These are phyloP conservation scores for Lobosporangium transversale DNA, from an alignment of 192 early-diverging fungal species.

Conservation along the genomic window DNA sequence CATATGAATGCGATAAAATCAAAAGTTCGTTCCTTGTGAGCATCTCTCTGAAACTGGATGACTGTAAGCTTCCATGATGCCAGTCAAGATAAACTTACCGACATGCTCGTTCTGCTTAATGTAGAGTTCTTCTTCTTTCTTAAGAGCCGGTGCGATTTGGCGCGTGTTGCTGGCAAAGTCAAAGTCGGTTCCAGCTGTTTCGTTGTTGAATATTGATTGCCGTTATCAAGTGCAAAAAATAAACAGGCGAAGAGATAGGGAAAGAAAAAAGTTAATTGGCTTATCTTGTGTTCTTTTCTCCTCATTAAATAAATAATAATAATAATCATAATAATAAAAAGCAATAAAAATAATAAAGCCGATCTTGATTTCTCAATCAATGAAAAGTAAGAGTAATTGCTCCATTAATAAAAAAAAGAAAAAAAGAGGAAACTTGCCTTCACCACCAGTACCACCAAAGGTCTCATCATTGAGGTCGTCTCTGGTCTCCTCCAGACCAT, in stretches of 20 bases:
- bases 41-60: no score
- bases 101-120: conserved; percentile 51
- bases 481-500: conserved; percentile 69
- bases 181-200: conserved; percentile 67
- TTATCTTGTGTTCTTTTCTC: no score
- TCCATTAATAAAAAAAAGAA: no score
- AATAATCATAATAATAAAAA: no score
- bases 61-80: not conserved
- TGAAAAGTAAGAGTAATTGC: no score
- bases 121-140: conserved; percentile 63
- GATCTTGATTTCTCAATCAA: no score
- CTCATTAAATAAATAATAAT: no score
- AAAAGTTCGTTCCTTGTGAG: not conserved
- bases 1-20: no score
- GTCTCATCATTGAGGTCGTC: conserved; percentile 82
- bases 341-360: no score
- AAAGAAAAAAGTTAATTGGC: no score
- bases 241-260: no score
- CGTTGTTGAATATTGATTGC: no score
- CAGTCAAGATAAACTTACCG: conserved; percentile 28
- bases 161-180: conserved; percentile 76
- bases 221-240: conserved; percentile 1
- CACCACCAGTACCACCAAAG: conserved; percentile 66
- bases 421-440: conserved; percentile 57
- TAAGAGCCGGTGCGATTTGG: conserved; percentile 56